Percentiles rank a stretch among this genome's conserved stretches.
These are phyloP conservation scores for Amanita molliuscula DNA, from an alignment of 768 basidiomycete species.

Conservation along the genomic window DNA sequence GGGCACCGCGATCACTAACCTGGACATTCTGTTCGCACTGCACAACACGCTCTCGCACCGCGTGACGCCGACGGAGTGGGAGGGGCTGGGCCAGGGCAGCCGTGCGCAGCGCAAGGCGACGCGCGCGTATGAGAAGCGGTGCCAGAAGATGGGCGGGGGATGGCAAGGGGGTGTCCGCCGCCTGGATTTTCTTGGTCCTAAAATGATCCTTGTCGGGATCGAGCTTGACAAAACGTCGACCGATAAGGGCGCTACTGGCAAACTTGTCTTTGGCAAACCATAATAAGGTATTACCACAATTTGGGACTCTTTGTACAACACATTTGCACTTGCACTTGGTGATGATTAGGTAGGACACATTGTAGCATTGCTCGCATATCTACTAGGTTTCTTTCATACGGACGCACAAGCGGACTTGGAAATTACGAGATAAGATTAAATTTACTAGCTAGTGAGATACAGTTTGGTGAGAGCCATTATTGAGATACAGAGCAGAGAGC, in stretches of 20 bases:
- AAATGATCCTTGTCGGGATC: constrained; percentile 49
- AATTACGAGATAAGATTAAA: constrained; percentile 1
- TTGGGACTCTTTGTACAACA: not conserved
- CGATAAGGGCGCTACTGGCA: constrained; percentile 3
- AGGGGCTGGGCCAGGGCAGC: constrained; percentile 42
- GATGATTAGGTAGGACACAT: not conserved
- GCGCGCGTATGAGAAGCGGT: constrained; percentile 53
- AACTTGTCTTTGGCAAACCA: constrained; percentile 4
- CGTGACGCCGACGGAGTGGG: constrained; percentile 61
- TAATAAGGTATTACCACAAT: not conserved
- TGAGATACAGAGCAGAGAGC: not conserved
- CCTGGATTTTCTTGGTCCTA: constrained; percentile 56
- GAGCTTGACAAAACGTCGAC: constrained; percentile 25
- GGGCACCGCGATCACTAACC: constrained; percentile 33
- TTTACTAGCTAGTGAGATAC: not conserved
- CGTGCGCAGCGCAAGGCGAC: constrained; percentile 49
- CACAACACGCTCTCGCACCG: constrained; percentile 43
- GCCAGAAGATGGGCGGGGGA: constrained; percentile 47
- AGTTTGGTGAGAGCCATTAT: not conserved
- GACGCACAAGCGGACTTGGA: not conserved
- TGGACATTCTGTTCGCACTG: constrained; percentile 52
- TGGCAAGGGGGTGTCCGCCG: constrained; percentile 64
- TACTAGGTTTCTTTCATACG: not conserved
- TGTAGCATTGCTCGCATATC: not conserved
- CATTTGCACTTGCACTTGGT: not conserved